Evolutionary conservation across 768 basidiomycete species (phyloP).

Genomic region (Coprinopsis marcescibilis): DNA sequence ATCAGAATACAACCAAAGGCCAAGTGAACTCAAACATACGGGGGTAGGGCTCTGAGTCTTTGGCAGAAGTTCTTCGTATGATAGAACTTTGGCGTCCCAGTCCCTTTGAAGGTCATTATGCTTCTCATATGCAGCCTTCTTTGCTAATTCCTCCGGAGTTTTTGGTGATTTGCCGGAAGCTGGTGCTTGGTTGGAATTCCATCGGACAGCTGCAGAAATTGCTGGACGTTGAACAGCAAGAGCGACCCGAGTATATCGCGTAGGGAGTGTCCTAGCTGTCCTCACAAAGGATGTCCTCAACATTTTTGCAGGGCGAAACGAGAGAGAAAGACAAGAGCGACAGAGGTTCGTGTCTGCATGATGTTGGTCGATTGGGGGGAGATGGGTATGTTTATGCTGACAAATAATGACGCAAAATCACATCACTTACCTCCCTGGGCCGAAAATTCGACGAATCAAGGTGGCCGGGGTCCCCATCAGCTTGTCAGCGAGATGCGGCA

Average conservation of each 20-base stretch:
- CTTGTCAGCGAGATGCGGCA: conserved; percentile 27
- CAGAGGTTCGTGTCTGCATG: neutral
- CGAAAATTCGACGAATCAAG: neutral
- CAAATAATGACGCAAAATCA: conserved; percentile 7
- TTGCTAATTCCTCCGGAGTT: conserved; percentile 25
- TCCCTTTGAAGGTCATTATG: conserved; percentile 50
- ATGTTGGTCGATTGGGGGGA: too few relatives aligned
- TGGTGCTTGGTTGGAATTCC: conserved; percentile 26
- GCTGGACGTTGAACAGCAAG: conserved; percentile 8
- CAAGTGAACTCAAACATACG: conserved; percentile 33
- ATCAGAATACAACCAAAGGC: neutral
- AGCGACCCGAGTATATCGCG: neutral
- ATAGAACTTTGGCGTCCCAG: conserved; percentile 70
- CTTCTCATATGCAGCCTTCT: conserved; percentile 29
- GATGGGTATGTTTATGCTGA: too few relatives aligned
- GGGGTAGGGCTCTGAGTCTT: conserved; percentile 69
- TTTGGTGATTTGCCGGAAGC: conserved; percentile 16
- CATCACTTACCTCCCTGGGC: conserved; percentile 12
- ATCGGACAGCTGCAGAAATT: conserved; percentile 18
- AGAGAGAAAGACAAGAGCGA: neutral
- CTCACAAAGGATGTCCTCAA: conserved; percentile 23
- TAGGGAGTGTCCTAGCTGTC: conserved; percentile 14
- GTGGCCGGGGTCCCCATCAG: conserved; percentile 16
- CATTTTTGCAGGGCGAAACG: conserved; percentile 16
- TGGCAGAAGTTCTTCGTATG: conserved; percentile 79